Percentiles rank a stretch among this genome's conserved stretches.
phyloP scores from a whole-genome alignment of 768 basidiomycete genomes.

The Chalciporus sphaerocephalus region DNA sequence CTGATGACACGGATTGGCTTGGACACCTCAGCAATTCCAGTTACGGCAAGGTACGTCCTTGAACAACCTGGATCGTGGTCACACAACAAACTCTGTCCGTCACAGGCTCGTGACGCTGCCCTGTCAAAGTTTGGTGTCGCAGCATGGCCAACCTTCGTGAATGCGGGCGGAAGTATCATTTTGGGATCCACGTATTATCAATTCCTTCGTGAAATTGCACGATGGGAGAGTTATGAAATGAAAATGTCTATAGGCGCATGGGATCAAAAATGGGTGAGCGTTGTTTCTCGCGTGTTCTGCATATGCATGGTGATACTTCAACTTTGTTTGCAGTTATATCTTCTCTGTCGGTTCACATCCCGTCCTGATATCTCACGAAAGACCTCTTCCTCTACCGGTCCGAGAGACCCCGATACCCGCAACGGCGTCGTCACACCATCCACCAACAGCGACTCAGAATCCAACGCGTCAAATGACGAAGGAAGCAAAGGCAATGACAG shows the following conservation, averaged over 20 bases:
- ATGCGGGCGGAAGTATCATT: constrained; percentile 5
- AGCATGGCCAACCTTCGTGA: constrained; percentile 13
- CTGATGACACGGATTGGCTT: constrained; percentile 17
- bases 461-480: not conserved
- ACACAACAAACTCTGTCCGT: not conserved
- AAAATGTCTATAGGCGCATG: constrained; percentile 13
- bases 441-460: not conserved
- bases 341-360: constrained; percentile 13
- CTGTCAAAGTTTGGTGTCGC: constrained; percentile 7
- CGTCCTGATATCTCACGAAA: not conserved
- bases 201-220: constrained; percentile 18
- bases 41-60: constrained; percentile 10
- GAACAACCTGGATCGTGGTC: not conserved
- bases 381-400: not conserved
- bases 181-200: constrained; percentile 11
- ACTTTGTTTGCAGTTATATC: constrained; percentile 13
- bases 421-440: not conserved
- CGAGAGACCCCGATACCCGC: not conserved
- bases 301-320: not conserved
- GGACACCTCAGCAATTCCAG: constrained; percentile 15
- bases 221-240: constrained; percentile 13
- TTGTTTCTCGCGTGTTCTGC: not conserved
- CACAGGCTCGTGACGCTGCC: constrained; percentile 14
- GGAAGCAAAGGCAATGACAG: not conserved
- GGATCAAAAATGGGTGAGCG: constrained; percentile 18